Evolutionary conservation across 2,329 filamentous ascomycete species (phyloP), one percentile per base, ranked within the genome.

Genomic region (Tolypocladium ovalisporum): DNA sequence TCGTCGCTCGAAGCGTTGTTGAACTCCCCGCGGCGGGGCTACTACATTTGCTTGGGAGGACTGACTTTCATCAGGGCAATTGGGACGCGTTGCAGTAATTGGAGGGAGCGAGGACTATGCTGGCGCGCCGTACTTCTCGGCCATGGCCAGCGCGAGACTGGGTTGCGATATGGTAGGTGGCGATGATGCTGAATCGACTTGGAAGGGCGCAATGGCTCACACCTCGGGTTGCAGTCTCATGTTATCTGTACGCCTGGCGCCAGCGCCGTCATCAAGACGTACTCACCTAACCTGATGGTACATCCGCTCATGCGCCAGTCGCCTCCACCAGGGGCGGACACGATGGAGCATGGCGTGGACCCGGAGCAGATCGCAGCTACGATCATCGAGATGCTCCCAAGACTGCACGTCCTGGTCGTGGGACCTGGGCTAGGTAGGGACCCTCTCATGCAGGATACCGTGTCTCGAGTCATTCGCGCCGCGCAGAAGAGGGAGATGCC

Each of bases 281-380:
- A 97, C 76, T 97, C 92, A 24, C 94, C 94, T 3, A 97, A 97
- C 71, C 80, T 99, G 34, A 99, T 99, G 93, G 94, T 99, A 13
- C 94, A 97, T 72, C 94, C 94, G 1, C 83, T 97, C 63, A 93
- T 99, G 84, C 88, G 90, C 35, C 90, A 94, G 72, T 83, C 84
- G 52, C 68, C 73, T 13, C 58, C 69, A 6, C 54, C 58, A 37
- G 57, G 58, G 13, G 59, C 60, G 34, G 54, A 59, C 36, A 73
- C 78, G 56, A 62, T 61, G 24, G 61, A 64, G 5, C 36, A 59
- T 1, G 82, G 87, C 57, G 76, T 76, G 15, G 79, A 83, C 63
- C 79, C 87, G 1, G 77, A 76, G 15, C 69, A 76, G 56, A 79
- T 96, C 53, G 83, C 89, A 10, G 73, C 80, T 29, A 76, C 81